Percentiles rank a stretch among this genome's conserved stretches.
phyloP scores from a whole-genome alignment of 805 yeast genomes.

The Metschnikowia koreensis region DNA sequence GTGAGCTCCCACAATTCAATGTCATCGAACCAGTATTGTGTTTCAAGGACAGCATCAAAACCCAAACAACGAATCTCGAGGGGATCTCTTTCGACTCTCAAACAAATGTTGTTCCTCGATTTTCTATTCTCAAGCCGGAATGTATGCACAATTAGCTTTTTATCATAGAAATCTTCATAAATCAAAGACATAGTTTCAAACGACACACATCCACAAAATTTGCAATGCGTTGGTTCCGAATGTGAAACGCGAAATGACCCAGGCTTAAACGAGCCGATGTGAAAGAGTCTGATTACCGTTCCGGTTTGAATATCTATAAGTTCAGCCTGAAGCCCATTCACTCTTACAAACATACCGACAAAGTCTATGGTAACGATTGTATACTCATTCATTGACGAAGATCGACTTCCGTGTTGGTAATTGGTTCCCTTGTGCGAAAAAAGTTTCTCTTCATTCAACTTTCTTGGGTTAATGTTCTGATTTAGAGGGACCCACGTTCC shows the following conservation, averaged over 20 bases:
- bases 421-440: neutral
- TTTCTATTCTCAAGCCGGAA: constrained; percentile 62
- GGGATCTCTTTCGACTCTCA: constrained; percentile 90
- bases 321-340: constrained; percentile 56
- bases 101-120: constrained; percentile 76
- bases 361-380: constrained; percentile 59
- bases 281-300: constrained; percentile 57
- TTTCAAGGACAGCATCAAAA: constrained; percentile 70
- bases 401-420: no score
- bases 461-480: neutral
- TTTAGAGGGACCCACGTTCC: constrained; percentile 6
- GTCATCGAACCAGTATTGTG: constrained; percentile 60
- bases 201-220: constrained; percentile 88
- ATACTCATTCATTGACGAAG: constrained; percentile 27
- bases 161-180: constrained; percentile 59
- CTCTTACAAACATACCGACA: constrained; percentile 71
- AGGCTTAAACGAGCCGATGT: constrained; percentile 60
- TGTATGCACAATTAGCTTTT: constrained; percentile 67
- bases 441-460: neutral
- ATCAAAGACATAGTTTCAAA: constrained; percentile 69
- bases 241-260: constrained; percentile 68
- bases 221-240: constrained; percentile 83
- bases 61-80: constrained; percentile 89
- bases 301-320: constrained; percentile 80
- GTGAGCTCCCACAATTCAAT: constrained; percentile 81